Conservation (phyloP, 2,329 filamentous ascomycete species). For the Malbranchea cinnamomea region DNA sequence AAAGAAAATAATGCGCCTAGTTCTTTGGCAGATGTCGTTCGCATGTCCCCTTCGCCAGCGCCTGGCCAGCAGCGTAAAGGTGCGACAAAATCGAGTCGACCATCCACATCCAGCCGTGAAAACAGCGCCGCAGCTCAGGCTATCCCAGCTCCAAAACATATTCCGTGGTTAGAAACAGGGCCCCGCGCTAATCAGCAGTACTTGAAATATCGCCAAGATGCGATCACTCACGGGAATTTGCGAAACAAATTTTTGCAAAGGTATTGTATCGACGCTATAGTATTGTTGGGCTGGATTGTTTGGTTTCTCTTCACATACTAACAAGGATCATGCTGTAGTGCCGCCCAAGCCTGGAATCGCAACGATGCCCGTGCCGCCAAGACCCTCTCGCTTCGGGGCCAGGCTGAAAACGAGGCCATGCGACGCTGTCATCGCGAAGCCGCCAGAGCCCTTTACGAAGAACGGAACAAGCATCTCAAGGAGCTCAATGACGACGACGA, state of each 20-base stretch:
- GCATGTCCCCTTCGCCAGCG: slow-evolving; percentile 79
- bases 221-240: slow-evolving; percentile 91
- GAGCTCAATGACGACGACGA: slow-evolving; percentile 40
- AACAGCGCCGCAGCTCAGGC: slow-evolving; percentile 68
- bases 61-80: slow-evolving; percentile 36
- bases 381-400: slow-evolving; percentile 80
- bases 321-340: too few relatives aligned
- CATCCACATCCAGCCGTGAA: slow-evolving; percentile 52
- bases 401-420: slow-evolving; percentile 96
- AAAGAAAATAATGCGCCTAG: slow-evolving; percentile 57
- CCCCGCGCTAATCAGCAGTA: slow-evolving; percentile 84
- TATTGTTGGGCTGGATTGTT: too few relatives aligned
- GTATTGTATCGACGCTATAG: slow-evolving; percentile 37
- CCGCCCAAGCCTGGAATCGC: slow-evolving; percentile 95
- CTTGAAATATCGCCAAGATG: slow-evolving; percentile 84
- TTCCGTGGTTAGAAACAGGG: slow-evolving; percentile 93
- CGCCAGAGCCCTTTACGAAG: slow-evolving; percentile 79
- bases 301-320: slow-evolving; percentile 5
- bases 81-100: slow-evolving; percentile 44
- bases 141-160: slow-evolving; percentile 76
- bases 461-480: slow-evolving; percentile 60
- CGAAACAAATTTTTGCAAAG: slow-evolving; percentile 95
- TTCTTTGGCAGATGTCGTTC: slow-evolving; percentile 84
- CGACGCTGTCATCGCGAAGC: slow-evolving; percentile 91
- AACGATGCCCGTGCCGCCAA: slow-evolving; percentile 95